Evolutionary conservation across 768 basidiomycete genomes (phyloP).

Genomic region (Hypholoma fasciculare): DNA sequence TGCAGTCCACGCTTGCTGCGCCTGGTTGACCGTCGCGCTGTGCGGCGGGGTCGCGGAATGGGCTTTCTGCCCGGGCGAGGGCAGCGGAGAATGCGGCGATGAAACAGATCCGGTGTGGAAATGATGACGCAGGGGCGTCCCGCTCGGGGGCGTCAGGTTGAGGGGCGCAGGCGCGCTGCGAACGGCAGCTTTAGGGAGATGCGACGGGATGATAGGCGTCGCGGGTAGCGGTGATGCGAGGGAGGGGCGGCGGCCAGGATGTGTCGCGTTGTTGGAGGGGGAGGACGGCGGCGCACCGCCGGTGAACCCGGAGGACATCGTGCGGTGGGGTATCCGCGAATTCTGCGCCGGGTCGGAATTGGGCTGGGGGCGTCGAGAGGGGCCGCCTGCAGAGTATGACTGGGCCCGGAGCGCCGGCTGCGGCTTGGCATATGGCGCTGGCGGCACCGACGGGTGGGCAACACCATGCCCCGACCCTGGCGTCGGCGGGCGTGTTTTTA

Average conservation of each 20-base stretch:
- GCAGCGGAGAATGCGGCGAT: background rate
- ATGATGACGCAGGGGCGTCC: background rate
- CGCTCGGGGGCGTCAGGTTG: background rate
- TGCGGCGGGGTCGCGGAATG: background rate
- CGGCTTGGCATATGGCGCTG: background rate
- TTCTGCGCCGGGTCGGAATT: background rate
- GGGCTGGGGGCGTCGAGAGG: background rate
- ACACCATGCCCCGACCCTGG: background rate
- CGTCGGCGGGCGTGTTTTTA: background rate
- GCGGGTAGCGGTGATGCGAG: conserved; percentile 18
- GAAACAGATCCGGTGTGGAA: conserved; percentile 1
- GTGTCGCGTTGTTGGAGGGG: background rate
- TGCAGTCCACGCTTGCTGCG: background rate
- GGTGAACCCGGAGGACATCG: background rate
- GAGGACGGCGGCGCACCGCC: background rate
- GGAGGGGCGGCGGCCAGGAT: conserved; percentile 8
- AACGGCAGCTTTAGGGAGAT: conserved; percentile 1
- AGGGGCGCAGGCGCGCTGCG: conserved; percentile 5
- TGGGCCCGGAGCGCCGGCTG: too few relatives aligned
- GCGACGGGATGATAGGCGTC: conserved; percentile 15
- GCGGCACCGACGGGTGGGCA: background rate
- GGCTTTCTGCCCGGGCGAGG: background rate
- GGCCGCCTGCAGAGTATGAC: background rate
- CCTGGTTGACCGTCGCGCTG: background rate
- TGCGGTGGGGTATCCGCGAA: background rate